These are phyloP conservation scores for Metarhizium album DNA, from an alignment of 2,329 filamentous ascomycete species.

Conservation along the genomic window DNA sequence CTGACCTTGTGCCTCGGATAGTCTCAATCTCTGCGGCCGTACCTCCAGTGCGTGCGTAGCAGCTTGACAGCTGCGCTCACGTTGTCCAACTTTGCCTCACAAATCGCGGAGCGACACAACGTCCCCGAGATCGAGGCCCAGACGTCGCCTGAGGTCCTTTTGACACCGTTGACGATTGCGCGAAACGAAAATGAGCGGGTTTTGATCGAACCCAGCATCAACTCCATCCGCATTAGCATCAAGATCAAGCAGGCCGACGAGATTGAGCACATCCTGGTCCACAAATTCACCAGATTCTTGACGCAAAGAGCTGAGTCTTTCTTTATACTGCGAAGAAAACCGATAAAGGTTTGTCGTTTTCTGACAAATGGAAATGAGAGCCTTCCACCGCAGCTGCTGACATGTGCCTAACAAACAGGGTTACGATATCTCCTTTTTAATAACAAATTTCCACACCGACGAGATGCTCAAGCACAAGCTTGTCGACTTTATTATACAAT, in stretches of 20 bases:
- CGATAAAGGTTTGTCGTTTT: slow-evolving; percentile 61
- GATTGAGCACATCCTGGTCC: slow-evolving; percentile 94
- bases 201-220: slow-evolving; percentile 91
- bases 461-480: slow-evolving; percentile 99
- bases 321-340: slow-evolving; percentile 90
- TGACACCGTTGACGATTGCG: slow-evolving; percentile 82
- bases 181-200: slow-evolving; percentile 97
- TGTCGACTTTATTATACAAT: slow-evolving; percentile 97
- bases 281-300: slow-evolving; percentile 96
- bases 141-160: slow-evolving; percentile 83
- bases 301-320: slow-evolving; percentile 94
- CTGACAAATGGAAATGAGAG: neutral
- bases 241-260: slow-evolving; percentile 99
- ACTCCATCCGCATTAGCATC: slow-evolving; percentile 94
- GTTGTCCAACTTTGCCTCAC: slow-evolving; percentile 86
- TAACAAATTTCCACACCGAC: slow-evolving; percentile 98
- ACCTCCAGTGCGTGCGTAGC: slow-evolving; percentile 91
- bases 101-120: slow-evolving; percentile 94
- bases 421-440: slow-evolving; percentile 97
- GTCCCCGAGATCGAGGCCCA: slow-evolving; percentile 93
- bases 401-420: slow-evolving; percentile 50
- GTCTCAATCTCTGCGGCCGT: slow-evolving; percentile 96
- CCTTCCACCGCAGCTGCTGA: slow-evolving; percentile 8
- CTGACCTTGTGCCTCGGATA: slow-evolving; percentile 17
- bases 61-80: slow-evolving; percentile 90